phyloP scores from a whole-genome alignment of 164 flowering plant species.

The Dillenia turbinata region DNA sequence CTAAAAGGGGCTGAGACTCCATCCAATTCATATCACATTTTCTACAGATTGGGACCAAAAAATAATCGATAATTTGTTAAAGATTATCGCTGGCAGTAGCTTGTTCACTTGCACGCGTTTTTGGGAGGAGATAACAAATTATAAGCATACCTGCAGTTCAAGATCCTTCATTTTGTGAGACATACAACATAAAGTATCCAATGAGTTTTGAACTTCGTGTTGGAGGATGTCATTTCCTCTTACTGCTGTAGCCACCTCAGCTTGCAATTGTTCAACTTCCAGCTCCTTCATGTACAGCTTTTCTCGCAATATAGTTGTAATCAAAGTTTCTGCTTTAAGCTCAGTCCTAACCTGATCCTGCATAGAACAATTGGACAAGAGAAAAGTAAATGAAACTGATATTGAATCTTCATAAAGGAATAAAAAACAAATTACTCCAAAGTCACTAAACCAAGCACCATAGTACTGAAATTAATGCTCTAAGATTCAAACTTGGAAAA shows the following conservation, averaged over 20 bases:
- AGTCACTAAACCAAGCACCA: background rate
- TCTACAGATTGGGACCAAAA: no score
- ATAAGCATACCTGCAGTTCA: constrained; percentile 76
- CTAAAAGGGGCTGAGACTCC: no score
- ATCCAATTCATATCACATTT: no score
- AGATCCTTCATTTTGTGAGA: constrained; percentile 75
- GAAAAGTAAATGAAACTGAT: background rate
- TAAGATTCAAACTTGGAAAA: background rate
- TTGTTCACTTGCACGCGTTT: background rate
- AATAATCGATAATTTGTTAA: no score
- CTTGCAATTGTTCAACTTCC: constrained; percentile 80
- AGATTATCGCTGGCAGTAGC: no score
- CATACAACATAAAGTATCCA: constrained; percentile 59
- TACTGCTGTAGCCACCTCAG: constrained; percentile 81
- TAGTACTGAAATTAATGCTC: background rate
- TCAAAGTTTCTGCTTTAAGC: constrained; percentile 72
- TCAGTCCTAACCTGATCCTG: constrained; percentile 46
- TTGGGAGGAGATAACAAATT: background rate
- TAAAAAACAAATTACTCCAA: background rate
- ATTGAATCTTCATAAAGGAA: background rate
- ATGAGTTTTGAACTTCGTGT: constrained; percentile 64
- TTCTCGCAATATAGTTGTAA: constrained; percentile 71
- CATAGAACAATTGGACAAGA: background rate
- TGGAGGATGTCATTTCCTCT: constrained; percentile 72
- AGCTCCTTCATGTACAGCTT: constrained; percentile 68